Percentiles rank a stretch among this genome's conserved stretches.
These are phyloP conservation scores for Paxillus rubicundulus DNA, from an alignment of 768 basidiomycete species.

Conservation along the genomic window DNA sequence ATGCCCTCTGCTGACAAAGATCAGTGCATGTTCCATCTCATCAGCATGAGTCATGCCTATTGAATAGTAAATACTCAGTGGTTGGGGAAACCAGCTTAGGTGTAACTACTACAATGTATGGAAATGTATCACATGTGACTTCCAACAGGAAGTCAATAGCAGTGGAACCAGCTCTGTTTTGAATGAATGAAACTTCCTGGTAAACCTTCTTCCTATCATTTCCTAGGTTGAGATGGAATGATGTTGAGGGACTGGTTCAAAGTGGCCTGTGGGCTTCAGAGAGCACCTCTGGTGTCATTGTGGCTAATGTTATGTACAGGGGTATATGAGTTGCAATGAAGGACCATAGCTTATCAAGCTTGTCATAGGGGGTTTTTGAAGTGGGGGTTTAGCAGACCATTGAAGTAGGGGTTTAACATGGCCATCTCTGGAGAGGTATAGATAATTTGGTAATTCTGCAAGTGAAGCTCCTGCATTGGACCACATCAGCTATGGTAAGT, in stretches of 20 bases:
- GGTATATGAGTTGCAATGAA: slow-evolving; percentile 29
- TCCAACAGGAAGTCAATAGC: too few relatives aligned
- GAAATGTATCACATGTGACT: too few relatives aligned
- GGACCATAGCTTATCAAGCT: slow-evolving; percentile 28
- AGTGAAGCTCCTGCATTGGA: slow-evolving; percentile 23
- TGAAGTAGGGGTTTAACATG: slow-evolving; percentile 31
- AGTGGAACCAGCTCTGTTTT: slow-evolving; percentile 19
- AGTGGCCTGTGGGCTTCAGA: slow-evolving; percentile 23
- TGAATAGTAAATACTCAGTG: too few relatives aligned
- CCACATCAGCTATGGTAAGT: background rate
- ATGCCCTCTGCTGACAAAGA: slow-evolving; percentile 21
- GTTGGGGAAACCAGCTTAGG: too few relatives aligned
- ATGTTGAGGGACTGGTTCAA: slow-evolving; percentile 17
- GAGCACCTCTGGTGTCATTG: slow-evolving; percentile 28
- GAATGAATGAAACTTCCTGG: slow-evolving; percentile 21
- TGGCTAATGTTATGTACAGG: slow-evolving; percentile 34
- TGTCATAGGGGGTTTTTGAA: slow-evolving; percentile 25
- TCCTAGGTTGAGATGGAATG: slow-evolving; percentile 36
- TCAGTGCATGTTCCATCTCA: slow-evolving; percentile 6
- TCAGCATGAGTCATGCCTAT: background rate
- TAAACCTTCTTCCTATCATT: slow-evolving; percentile 37
- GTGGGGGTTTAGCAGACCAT: slow-evolving; percentile 19
- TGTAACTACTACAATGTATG: too few relatives aligned
- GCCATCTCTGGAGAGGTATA: slow-evolving; percentile 42
- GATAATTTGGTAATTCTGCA: slow-evolving; percentile 24